Evolutionary conservation across 441 rosid species (phyloP), one percentile per base, ranked within the genome.

Genomic region (Capsella rubella): DNA sequence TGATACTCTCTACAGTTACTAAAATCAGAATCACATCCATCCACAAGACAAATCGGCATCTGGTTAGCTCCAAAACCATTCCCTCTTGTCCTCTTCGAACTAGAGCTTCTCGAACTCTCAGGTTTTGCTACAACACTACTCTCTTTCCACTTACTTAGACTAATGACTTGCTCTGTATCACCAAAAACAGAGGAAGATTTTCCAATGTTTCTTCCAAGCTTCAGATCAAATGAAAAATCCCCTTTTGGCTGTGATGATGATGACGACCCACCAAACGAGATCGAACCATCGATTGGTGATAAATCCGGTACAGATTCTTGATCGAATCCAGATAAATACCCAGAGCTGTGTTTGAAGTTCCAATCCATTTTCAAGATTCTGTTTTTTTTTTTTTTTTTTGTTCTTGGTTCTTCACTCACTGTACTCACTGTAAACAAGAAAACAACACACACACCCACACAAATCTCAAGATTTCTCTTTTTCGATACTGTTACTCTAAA

Each of bases 1-100:
- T 91, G 93, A 76, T 93, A 93, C 76, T 90, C 97, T 64, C 90
- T 84, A 56, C 90, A 87, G 16, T 73, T 85, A 74, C 88, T 87
- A 62, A 93, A 92, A 82, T 93, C 91, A 1, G 88, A 73, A 37
- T 71, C 72, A 69, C 98, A 93, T 5, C 90, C 91, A 67, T 93
- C 98, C 4, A 89, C 97, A 5, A 88, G 87, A 85, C 98, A 93
- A 21, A 77, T 74, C 3, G 76, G 88, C 21, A 65, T 70, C 76
- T 83, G 93, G 15, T 70, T 64, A 71, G 45, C 75, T 70, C 87
- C 92, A 55, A 67, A 60, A 39, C 50, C 70, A 46, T 74, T 59
- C 8, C 82, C 86, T 70, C 95, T 80, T 35, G 95, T 80, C 76
- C 91, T 90, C 83, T 92, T 92, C 6, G 79, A 80, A 34, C 80